Base-by-base conservation (phyloP, 306 rosid genomes). In the Gastrolobium bilobum region DNA sequence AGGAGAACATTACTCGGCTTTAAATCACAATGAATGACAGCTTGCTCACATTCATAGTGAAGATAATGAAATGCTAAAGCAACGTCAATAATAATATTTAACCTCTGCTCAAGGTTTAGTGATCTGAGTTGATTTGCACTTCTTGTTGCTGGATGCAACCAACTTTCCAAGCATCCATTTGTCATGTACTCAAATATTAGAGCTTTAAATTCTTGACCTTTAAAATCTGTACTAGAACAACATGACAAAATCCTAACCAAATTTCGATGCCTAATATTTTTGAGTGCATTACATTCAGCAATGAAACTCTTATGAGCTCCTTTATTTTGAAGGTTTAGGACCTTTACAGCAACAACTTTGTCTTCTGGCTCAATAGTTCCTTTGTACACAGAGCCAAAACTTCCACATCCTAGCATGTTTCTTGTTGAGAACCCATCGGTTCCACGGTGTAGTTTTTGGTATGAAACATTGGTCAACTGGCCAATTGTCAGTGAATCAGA, bases 181-280 rank as follows among this genome's bases (percentile, higher is more conserved):
- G 11, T 40, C 85, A 84, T 71, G 54, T 42, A 73, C 5, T 57
- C 56, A 9, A 75, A 84, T 15, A 84, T 79, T 2, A 84, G 61
- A 71, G 77, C 87, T 76, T 84, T 75, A 38, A 84, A 84, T 10
- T 63, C 87, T 44, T 62, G 73, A 3, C 87, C 87, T 1, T 70
- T 39, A 47, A 80, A 71, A 58, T 76, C 80, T 2, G 15, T 2
- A 37, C 77, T 64, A 0, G 87, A 75, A 39, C 84, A 80, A 48
- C 82, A 80, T 38, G 87, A 80, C 10, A 76, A 33, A 43, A 80
- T 50, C 46, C 65, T 60, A 15, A 79, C 71, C 0, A 84, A 51
- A 69, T 84, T 84, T 42, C 75, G 71, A 46, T 75, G 87, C 34
- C 73, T 64, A 0, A 84, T 62, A 39, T 62, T 79, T 54, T 42